Base-by-base conservation (phyloP, 1,284 basidiomycete genomes). In the Coniophora puteana region DNA sequence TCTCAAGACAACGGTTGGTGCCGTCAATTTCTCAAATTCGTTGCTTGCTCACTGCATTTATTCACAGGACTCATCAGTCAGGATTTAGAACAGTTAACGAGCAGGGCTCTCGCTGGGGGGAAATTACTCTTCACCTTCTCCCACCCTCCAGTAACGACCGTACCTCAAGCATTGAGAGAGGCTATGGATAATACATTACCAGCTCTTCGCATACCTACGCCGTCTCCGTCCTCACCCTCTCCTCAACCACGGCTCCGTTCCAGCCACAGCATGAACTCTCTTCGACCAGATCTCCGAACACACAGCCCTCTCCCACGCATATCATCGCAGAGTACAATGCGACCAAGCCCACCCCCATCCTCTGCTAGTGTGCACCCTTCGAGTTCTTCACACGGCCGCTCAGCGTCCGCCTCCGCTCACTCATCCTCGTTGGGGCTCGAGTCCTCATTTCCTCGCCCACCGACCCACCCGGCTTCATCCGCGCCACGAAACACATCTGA, bases 261-360 rank as follows among this genome's bases (percentile, higher is more conserved):
- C 48, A 48, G 49, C 36, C 57, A 60, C 51, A 52, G 62, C 63
- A 53, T 20, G 12, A 3, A 12, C 1, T 20, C 41, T 23, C 33
- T 13, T 18, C 18, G 10, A 11, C 17, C 10, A 8, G 18, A 35
- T 7, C 23, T 21, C 7, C 21, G n/a, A 10, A 10, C 33, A 8
- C 8, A 21, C 8, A 18, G 21, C 16, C 18, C 33, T 7, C 5
- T 35, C 8, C 33, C 33, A 20, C 33, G 33, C 8, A 20, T 21
- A 21, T 5, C 33, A 23, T 35, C 33, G 20, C n/a, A 8, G 14
- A 31, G 29, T 14, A n/a, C 29, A 8, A 10, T 35, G 6, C 33
- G n/a, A n/a, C n/a, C n/a, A n/a, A n/a, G n/a, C n/a, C n/a, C n/a
- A n/a, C n/a, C n/a, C n/a, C n/a, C n/a, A n/a, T n/a, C n/a, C n/a